These are phyloP conservation scores for Carpinus fangiana DNA, from an alignment of 306 rosid species.

Conservation along the genomic window DNA sequence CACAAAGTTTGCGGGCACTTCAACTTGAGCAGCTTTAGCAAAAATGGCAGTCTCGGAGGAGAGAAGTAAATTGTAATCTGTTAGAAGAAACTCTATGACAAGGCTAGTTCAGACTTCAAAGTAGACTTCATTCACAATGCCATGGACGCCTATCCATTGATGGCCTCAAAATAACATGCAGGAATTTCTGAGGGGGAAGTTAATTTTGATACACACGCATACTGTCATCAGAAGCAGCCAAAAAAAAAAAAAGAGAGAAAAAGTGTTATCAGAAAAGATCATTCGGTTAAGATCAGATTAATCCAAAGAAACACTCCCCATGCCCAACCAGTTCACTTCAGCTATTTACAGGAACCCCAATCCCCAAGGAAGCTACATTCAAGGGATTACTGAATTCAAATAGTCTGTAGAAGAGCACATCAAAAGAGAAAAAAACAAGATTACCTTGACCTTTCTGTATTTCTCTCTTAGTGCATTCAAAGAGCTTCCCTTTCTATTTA, in stretches of 20 bases:
- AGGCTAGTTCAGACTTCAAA: not conserved
- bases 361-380: not conserved
- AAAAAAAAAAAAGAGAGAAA: not conserved
- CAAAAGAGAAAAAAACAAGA: not conserved
- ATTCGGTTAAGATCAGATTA: too few relatives aligned
- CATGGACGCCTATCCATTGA: constrained; percentile 11
- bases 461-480: constrained; percentile 39
- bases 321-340: not conserved
- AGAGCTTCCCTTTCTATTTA: constrained; percentile 25
- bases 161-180: constrained; percentile 39
- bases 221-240: constrained; percentile 31
- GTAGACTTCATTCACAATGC: constrained; percentile 3
- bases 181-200: constrained; percentile 39
- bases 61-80: not conserved
- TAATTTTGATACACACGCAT: constrained; percentile 28
- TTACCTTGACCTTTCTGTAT: constrained; percentile 43
- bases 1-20: not conserved
- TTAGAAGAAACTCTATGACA: not conserved
- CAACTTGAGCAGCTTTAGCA: not conserved
- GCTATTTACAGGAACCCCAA: not conserved
- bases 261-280: constrained; percentile 9
- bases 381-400: not conserved
- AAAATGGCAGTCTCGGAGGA: not conserved
- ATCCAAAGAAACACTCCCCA: not conserved
- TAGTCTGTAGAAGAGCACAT: not conserved